Percentiles rank a stretch among this genome's conserved stretches.
phyloP scores from a whole-genome alignment of 2,329 filamentous ascomycete genomes.

The Neodidymelliopsis sp. region DNA sequence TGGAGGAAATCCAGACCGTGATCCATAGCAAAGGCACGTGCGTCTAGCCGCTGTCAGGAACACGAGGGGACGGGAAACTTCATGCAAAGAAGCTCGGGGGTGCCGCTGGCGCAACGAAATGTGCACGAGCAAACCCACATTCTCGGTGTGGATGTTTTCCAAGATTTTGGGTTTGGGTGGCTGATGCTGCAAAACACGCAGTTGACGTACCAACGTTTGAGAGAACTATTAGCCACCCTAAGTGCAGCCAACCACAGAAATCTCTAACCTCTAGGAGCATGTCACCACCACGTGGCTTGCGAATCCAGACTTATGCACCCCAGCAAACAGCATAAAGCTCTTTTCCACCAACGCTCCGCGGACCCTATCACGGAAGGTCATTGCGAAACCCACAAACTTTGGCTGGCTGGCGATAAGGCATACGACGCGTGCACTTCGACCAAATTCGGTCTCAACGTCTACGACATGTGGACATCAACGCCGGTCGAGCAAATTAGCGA shows the following conservation, averaged over 20 bases:
- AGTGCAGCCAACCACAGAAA: background rate
- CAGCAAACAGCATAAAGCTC: constrained; percentile 3
- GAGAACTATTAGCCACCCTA: background rate
- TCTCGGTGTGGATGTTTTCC: background rate
- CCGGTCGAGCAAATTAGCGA: constrained; percentile 13
- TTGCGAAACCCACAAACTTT: background rate
- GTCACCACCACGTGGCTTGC: constrained; percentile 2
- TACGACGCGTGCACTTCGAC: background rate
- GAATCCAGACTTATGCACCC: constrained; percentile 8
- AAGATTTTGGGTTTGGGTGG: background rate
- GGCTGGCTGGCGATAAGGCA: background rate
- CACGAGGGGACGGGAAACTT: constrained; percentile 10
- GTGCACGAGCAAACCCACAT: background rate
- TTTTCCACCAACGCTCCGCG: constrained; percentile 3
- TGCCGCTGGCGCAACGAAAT: constrained; percentile 1
- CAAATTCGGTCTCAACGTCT: background rate
- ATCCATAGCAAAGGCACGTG: constrained; percentile 11
- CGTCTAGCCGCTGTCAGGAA: constrained; percentile 15
- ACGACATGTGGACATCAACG: background rate
- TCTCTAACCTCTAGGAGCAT: background rate
- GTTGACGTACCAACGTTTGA: constrained; percentile 7
- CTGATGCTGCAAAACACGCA: constrained; percentile 6
- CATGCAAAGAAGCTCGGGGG: constrained; percentile 1
- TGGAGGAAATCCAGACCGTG: constrained; percentile 10
- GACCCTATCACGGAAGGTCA: background rate